Conservation (phyloP, 1,139 yeast genomes). For the Eremothecium sinecaudum region DNA sequence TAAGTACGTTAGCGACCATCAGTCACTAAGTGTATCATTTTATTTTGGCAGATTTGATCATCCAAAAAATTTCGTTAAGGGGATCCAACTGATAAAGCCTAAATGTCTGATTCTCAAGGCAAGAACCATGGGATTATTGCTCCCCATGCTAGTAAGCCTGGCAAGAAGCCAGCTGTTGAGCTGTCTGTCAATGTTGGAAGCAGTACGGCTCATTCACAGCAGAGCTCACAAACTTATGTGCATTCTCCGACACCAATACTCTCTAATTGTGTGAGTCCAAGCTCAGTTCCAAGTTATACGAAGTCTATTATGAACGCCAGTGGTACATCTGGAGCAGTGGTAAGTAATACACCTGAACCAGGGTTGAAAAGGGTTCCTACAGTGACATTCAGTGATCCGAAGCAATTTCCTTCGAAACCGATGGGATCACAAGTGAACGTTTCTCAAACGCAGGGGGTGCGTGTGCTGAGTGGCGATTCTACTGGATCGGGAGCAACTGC, state of each 20-base stretch:
- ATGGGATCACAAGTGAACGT: slow-evolving; percentile 3
- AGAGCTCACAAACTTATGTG: background rate
- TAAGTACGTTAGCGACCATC: too few species aligned
- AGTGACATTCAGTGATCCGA: slow-evolving; percentile 30
- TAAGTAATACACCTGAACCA: slow-evolving; percentile 29
- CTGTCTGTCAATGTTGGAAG: slow-evolving; percentile 12
- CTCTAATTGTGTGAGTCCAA: slow-evolving; percentile 7
- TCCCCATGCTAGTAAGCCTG: slow-evolving; percentile 15
- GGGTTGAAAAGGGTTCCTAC: slow-evolving; percentile 31
- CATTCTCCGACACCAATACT: slow-evolving; percentile 12
- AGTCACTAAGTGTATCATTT: too few species aligned
- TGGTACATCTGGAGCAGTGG: slow-evolving; percentile 31
- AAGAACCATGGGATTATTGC: slow-evolving; percentile 13
- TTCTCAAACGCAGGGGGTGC: slow-evolving; percentile 5
- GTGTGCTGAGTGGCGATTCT: slow-evolving; percentile 6
- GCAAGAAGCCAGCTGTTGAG: slow-evolving; percentile 16
- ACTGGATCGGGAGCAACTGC: slow-evolving; percentile 1
- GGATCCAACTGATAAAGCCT: background rate
- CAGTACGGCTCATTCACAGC: background rate
- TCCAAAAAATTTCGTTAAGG: too few species aligned
- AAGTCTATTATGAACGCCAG: slow-evolving; percentile 30
- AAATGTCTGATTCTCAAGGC: slow-evolving; percentile 3
- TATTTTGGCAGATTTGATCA: too few species aligned
- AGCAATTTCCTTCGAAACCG: slow-evolving; percentile 15
- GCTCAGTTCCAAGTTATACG: slow-evolving; percentile 19